These are phyloP conservation scores for Myrica gale DNA, from an alignment of 306 rosid genomes.

Conservation along the genomic window DNA sequence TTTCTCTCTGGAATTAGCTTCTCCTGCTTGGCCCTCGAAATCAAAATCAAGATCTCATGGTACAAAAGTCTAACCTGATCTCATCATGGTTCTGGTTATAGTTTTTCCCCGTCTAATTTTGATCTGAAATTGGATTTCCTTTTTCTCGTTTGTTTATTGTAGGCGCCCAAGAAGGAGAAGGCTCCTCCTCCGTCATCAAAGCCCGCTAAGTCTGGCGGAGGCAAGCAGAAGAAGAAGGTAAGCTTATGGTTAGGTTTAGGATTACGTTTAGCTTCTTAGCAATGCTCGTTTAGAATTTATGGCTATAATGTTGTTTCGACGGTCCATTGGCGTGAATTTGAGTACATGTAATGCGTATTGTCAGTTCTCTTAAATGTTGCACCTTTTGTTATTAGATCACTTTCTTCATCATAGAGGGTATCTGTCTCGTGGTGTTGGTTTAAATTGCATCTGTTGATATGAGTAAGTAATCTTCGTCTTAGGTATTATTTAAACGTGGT, in stretches of 20 bases:
- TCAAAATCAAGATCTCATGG: neutral
- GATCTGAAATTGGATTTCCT: neutral
- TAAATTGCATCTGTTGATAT: neutral
- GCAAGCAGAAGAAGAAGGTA: slow-evolving; percentile 43
- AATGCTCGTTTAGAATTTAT: neutral
- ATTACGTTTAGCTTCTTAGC: neutral
- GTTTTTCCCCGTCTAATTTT: neutral
- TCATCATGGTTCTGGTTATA: neutral
- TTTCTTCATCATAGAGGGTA: too few relatives aligned
- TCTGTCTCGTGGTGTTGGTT: neutral
- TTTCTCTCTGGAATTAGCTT: neutral
- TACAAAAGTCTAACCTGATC: neutral
- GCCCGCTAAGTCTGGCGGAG: slow-evolving; percentile 37
- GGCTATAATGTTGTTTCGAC: neutral
- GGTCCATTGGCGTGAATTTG: neutral
- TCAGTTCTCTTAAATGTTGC: neutral
- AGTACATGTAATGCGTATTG: neutral
- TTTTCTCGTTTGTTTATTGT: neutral
- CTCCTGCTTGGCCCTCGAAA: neutral
- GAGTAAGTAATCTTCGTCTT: neutral
- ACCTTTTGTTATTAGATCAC: neutral
- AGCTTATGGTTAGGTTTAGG: neutral
- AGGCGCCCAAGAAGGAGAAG: slow-evolving; percentile 39
- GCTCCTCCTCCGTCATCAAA: slow-evolving; percentile 36
- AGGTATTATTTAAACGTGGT: neutral